Evolutionary conservation across 371 early-diverging fungal genomes (phyloP).

Genomic region (Mortierella sp.): DNA sequence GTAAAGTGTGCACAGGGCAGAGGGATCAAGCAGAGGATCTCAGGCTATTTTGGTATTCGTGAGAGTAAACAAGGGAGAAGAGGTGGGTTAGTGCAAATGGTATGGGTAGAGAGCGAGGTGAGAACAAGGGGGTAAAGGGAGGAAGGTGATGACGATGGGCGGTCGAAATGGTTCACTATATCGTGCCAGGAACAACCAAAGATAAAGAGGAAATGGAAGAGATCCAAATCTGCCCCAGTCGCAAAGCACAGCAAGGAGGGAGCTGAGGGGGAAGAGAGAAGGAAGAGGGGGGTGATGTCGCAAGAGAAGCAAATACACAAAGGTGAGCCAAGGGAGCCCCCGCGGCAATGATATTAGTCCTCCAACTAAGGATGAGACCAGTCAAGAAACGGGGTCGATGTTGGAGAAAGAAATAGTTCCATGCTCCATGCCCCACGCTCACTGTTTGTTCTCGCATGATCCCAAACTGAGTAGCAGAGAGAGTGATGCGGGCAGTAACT

Average conservation of each 20-base stretch:
- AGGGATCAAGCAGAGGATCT: not conserved
- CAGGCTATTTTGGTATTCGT: not conserved
- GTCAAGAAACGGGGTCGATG: not conserved
- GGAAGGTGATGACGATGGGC: not conserved
- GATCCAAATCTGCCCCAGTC: not conserved
- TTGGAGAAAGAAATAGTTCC: not conserved
- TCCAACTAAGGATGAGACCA: not conserved
- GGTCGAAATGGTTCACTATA: not conserved
- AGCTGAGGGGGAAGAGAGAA: not conserved
- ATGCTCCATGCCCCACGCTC: not conserved
- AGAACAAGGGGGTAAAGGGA: not conserved
- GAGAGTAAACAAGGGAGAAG: not conserved
- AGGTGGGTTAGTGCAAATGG: not conserved
- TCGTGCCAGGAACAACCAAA: not conserved
- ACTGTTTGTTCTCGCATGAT: not conserved
- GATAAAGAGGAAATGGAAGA: not conserved
- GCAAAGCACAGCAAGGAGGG: conserved; percentile 2
- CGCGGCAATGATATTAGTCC: not conserved
- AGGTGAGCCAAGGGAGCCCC: not conserved
- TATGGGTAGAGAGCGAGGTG: not conserved
- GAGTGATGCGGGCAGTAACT: not conserved
- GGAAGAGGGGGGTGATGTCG: not conserved
- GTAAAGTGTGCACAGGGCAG: conserved; percentile 9
- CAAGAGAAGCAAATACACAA: not conserved
- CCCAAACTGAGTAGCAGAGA: not conserved